Conservation (phyloP, 495 filamentous ascomycete species). For the Penicillium manginii region DNA sequence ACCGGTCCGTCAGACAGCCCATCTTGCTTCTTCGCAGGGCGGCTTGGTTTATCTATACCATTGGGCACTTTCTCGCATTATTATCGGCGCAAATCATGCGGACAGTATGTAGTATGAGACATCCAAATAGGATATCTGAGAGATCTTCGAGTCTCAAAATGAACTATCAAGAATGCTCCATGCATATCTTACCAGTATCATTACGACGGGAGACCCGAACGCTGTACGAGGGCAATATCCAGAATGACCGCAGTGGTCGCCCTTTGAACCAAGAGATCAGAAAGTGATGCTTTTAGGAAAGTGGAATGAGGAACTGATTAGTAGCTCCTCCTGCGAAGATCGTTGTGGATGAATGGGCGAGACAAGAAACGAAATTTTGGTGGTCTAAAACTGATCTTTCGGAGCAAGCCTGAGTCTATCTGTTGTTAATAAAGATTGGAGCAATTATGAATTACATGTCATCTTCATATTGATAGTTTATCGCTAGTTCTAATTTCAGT, state of each 20-base stretch:
- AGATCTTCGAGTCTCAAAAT: constrained; percentile 40
- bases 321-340: constrained; percentile 46
- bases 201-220: constrained; percentile 53
- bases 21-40: constrained; percentile 42
- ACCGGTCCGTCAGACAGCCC: constrained; percentile 61
- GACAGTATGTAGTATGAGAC: constrained; percentile 58
- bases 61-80: constrained; percentile 52
- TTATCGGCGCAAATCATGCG: constrained; percentile 57
- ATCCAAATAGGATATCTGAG: constrained; percentile 46
- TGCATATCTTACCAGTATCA: constrained; percentile 58
- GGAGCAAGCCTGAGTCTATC: constrained; percentile 22
- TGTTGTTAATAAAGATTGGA: too few relatives aligned
- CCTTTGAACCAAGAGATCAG: constrained; percentile 8
- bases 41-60: constrained; percentile 57
- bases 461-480: too few relatives aligned
- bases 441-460: too few relatives aligned
- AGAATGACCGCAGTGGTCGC: constrained; percentile 35
- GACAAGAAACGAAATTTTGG: constrained; percentile 59
- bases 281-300: constrained; percentile 57
- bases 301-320: constrained; percentile 58
- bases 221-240: constrained; percentile 18
- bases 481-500: too few relatives aligned
- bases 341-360: constrained; percentile 42
- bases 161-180: constrained; percentile 54
- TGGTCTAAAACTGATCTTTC: constrained; percentile 37